Evolutionary conservation across 495 filamentous ascomycete species (phyloP).

Genomic region (Neurospora tetraspora): DNA sequence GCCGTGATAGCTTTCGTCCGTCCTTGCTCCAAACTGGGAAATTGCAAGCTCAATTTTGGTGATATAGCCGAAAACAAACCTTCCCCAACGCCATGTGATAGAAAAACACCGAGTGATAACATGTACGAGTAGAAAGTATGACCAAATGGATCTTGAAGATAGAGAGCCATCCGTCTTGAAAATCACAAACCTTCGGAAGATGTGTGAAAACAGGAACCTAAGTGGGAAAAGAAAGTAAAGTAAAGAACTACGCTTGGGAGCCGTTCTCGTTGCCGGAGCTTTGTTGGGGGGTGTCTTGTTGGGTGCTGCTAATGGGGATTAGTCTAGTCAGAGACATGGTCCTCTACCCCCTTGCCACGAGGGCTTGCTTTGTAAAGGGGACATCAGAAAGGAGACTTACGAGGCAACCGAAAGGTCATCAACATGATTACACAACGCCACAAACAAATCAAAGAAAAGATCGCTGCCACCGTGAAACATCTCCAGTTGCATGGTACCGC

Average conservation of each 20-base stretch:
- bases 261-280: neutral
- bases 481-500: conserved; percentile 93
- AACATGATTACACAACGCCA: conserved; percentile 87
- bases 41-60: neutral
- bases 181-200: neutral
- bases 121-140: neutral
- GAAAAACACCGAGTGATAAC: neutral
- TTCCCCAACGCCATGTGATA: neutral
- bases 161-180: neutral
- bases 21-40: neutral
- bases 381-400: conserved; percentile 21
- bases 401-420: conserved; percentile 44
- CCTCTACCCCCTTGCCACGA: neutral
- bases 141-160: neutral
- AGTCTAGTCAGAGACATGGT: neutral
- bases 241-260: neutral
- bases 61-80: neutral
- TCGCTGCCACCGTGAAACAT: conserved; percentile 75
- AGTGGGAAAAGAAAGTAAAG: neutral
- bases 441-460: conserved; percentile 88
- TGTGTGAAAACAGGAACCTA: neutral
- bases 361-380: too few species aligned
- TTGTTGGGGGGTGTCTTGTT: neutral
- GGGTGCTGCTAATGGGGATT: neutral
- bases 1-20: neutral